Percentiles rank a stretch among this genome's conserved stretches.
phyloP scores from a whole-genome alignment of 257 asterid species.

The Craterostigma plantagineum region DNA sequence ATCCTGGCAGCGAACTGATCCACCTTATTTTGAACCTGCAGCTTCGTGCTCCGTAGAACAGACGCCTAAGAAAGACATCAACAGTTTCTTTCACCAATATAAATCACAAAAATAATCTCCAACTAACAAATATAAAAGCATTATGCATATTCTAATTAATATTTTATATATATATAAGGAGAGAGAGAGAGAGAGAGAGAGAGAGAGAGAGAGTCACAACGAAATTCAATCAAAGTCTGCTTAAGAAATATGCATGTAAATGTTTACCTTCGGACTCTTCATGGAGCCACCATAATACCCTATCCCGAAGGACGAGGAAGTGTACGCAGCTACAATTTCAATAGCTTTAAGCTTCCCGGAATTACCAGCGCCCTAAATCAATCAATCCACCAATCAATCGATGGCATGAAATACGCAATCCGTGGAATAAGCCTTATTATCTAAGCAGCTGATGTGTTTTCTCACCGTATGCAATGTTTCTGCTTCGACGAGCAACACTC shows the following conservation, averaged over 20 bases:
- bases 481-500: constrained; percentile 66
- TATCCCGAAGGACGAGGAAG: constrained; percentile 74
- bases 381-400: neutral
- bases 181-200: no score
- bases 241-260: neutral
- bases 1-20: constrained; percentile 2
- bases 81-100: neutral
- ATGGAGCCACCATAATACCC: constrained; percentile 81
- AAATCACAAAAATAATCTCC: neutral
- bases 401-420: neutral
- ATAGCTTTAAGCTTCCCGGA: constrained; percentile 35
- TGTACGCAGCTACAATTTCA: constrained; percentile 67
- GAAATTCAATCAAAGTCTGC: no score
- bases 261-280: constrained; percentile 75
- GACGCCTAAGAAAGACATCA: neutral
- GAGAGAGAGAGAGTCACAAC: no score
- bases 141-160: no score
- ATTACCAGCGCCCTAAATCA: constrained; percentile 29
- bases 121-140: neutral
- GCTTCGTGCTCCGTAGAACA: neutral
- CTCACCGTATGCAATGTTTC: constrained; percentile 38
- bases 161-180: neutral
- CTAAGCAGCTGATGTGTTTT: no score
- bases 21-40: neutral
- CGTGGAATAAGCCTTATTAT: neutral